These are phyloP conservation scores for Fusarium humuli DNA, from an alignment of 2,329 filamentous ascomycete species.

Conservation along the genomic window DNA sequence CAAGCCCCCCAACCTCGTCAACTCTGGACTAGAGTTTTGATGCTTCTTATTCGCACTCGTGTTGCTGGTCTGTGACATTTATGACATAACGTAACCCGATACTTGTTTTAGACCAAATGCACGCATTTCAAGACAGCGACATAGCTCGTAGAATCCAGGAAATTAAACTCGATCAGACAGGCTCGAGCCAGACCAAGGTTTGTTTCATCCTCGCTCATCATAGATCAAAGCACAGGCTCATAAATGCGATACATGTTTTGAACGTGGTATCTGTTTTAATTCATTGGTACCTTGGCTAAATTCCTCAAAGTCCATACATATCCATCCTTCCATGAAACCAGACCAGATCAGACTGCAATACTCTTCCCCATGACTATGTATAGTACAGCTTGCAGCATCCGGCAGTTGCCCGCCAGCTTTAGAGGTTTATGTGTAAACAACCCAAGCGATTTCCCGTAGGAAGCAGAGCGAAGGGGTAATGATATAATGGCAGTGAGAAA, in stretches of 20 bases:
- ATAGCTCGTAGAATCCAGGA: constrained; percentile 9
- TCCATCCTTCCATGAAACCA: constrained; percentile 12
- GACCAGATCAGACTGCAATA: constrained; percentile 32
- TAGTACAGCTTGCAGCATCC: constrained; percentile 39
- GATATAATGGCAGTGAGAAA: constrained; percentile 1
- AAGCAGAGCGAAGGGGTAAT: constrained; percentile 21
- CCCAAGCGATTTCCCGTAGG: constrained; percentile 8
- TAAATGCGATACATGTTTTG: neutral
- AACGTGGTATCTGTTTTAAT: constrained; percentile 33
- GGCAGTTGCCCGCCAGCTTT: constrained; percentile 38
- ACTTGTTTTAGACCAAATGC: neutral
- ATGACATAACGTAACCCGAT: constrained; percentile 4
- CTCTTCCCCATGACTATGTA: constrained; percentile 33
- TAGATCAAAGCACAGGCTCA: neutral
- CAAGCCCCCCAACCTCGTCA: neutral
- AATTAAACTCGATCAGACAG: constrained; percentile 24
- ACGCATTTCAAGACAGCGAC: constrained; percentile 12
- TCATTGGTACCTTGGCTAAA: constrained; percentile 28
- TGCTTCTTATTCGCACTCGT: constrained; percentile 22
- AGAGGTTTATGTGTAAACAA: constrained; percentile 36
- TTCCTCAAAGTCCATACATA: constrained; percentile 14
- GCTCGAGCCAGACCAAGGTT: constrained; percentile 9
- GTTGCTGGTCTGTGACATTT: constrained; percentile 6
- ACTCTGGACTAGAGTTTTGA: neutral
- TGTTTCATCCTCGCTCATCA: constrained; percentile 32